Percentiles rank a stretch among this genome's conserved stretches.
Evolutionary conservation across 768 basidiomycete genomes (phyloP).

Genomic region (Ephemerocybe angulata): DNA sequence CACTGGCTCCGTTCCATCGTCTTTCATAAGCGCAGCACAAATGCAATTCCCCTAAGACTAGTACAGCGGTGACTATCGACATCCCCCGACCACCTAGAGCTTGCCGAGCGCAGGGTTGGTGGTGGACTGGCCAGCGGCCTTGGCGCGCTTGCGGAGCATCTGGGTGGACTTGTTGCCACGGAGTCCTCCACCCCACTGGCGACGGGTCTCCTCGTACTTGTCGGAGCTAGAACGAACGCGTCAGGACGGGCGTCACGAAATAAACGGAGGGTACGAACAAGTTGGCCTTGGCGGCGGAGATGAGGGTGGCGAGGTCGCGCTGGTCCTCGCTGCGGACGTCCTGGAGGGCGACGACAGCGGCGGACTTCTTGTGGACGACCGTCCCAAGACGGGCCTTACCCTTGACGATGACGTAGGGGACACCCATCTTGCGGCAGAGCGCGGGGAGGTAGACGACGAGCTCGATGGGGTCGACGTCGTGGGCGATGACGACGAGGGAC

Average conservation of each 20-base stretch:
- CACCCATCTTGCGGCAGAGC: constrained; percentile 99
- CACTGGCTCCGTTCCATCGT: no score
- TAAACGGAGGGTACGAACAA: constrained; percentile 57
- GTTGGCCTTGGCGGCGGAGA: constrained; percentile 95
- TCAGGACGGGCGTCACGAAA: constrained; percentile 6
- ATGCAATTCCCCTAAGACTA: no score
- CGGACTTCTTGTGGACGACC: constrained; percentile 98
- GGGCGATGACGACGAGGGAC: constrained; percentile 64
- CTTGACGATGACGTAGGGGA: constrained; percentile 98
- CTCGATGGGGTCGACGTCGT: constrained; percentile 99
- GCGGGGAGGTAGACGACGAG: constrained; percentile 98
- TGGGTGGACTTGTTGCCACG: constrained; percentile 93
- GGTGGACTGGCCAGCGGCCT: constrained; percentile 74
- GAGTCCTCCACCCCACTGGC: constrained; percentile 94
- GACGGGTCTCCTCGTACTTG: constrained; percentile 90
- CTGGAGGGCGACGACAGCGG: constrained; percentile 85
- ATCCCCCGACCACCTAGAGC: no score
- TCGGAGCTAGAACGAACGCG: constrained; percentile 51
- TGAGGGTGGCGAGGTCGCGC: constrained; percentile 87
- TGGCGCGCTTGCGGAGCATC: constrained; percentile 92
- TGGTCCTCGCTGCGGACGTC: constrained; percentile 95
- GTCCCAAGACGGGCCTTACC: constrained; percentile 97
- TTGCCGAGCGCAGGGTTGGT: constrained; percentile 56
- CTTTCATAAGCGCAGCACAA: no score
- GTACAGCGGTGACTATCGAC: no score